Conservation (phyloP, 352 stramenopile genomes). For the Phytopythium vexans region DNA sequence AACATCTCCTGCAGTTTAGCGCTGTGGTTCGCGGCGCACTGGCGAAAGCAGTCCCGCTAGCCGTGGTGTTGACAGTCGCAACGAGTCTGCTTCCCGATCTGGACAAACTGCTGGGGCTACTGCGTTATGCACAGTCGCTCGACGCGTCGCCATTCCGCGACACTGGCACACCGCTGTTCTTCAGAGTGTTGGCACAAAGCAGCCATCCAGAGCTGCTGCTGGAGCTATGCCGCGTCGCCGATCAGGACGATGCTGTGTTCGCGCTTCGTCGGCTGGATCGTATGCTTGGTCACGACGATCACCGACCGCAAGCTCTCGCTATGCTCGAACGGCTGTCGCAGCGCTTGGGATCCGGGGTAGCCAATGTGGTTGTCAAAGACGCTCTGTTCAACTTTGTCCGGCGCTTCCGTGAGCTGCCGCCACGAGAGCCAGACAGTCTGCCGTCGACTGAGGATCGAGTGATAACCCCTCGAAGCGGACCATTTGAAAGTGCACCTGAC, state of each 20-base stretch:
- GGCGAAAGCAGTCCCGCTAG: conserved; percentile 23
- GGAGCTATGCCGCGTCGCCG: conserved; percentile 60
- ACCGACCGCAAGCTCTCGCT: conserved; percentile 1
- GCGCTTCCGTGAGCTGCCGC: conserved; percentile 22
- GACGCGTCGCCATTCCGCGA: background rate
- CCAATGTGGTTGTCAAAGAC: conserved; percentile 28
- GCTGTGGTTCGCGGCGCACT: conserved; percentile 47
- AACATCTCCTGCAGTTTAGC: conserved; percentile 29
- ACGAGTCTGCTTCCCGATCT: background rate
- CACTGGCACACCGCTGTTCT: conserved; percentile 26
- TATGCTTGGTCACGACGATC: conserved; percentile 25
- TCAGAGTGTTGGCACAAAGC: conserved; percentile 51
- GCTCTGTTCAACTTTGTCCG: conserved; percentile 70
- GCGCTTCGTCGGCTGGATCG: conserved; percentile 52
- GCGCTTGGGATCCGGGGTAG: conserved; percentile 4
- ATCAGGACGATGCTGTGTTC: conserved; percentile 66
- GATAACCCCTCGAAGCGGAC: background rate
- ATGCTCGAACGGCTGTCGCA: background rate
- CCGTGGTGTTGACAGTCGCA: conserved; percentile 39
- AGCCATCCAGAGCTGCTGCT: conserved; percentile 52
- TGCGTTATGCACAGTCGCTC: background rate
- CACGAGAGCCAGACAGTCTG: background rate
- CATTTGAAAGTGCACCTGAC: no score
- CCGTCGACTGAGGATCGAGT: background rate
- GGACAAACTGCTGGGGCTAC: background rate